Conservation (phyloP, 495 filamentous ascomycete species). For the Penicillium turbatum region DNA sequence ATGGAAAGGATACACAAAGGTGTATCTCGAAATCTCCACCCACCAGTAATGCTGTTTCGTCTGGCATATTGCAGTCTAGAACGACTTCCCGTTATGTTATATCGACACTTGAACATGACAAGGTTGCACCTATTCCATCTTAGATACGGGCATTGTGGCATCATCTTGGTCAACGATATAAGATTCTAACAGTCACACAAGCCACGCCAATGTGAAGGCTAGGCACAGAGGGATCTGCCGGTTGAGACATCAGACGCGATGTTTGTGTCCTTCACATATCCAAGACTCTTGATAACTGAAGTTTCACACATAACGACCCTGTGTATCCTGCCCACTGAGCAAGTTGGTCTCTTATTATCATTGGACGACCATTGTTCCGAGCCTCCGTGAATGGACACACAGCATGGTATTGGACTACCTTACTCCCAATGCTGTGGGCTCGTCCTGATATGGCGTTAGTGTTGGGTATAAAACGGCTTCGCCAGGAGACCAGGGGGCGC, state of each 20-base stretch:
- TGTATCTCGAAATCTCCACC: constrained; percentile 7
- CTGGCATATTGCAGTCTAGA: neutral
- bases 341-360: neutral
- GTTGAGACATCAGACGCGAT: too few relatives aligned
- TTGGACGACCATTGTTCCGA: neutral
- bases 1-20: constrained; percentile 6
- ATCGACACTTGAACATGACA: too few relatives aligned
- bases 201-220: too few relatives aligned
- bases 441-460: neutral
- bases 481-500: too few relatives aligned
- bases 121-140: too few relatives aligned
- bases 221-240: too few relatives aligned
- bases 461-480: neutral
- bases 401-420: neutral
- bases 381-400: neutral
- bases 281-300: neutral
- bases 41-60: neutral
- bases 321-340: neutral
- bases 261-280: too few relatives aligned
- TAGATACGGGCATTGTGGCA: too few relatives aligned
- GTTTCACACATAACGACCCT: neutral
- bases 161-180: too few relatives aligned
- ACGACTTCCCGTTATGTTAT: neutral
- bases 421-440: neutral
- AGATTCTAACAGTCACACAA: too few relatives aligned